These are phyloP conservation scores for Curvularia hawaiiensis DNA, from an alignment of 2,329 filamentous ascomycete species.

Conservation along the genomic window DNA sequence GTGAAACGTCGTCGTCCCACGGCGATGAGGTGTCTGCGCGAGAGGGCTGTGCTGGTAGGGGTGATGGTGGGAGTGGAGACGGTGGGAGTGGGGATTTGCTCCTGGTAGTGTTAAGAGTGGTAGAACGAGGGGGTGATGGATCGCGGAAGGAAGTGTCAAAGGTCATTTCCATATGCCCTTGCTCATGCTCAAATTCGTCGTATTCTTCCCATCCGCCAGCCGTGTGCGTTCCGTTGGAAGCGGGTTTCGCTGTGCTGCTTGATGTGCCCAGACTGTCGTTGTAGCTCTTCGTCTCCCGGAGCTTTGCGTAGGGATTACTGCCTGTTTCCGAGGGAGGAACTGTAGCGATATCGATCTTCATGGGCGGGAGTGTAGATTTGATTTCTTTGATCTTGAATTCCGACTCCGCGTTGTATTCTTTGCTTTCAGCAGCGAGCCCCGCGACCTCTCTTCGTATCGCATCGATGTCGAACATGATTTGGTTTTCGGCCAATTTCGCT, in stretches of 20 bases:
- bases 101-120: conserved; percentile 13
- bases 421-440: conserved; percentile 74
- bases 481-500: conserved; percentile 59
- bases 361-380: conserved; percentile 85
- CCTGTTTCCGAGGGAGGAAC: conserved; percentile 22
- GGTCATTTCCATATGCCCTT: conserved; percentile 49
- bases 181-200: conserved; percentile 41
- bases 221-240: conserved; percentile 23
- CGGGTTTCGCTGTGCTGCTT: conserved; percentile 14
- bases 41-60: conserved; percentile 1
- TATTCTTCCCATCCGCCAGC: conserved; percentile 39
- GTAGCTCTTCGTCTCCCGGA: conserved; percentile 50
- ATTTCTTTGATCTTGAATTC: conserved; percentile 75
- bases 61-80: not conserved
- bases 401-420: conserved; percentile 33
- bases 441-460: conserved; percentile 75
- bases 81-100: not conserved
- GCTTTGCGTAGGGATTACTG: conserved; percentile 27
- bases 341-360: conserved; percentile 67
- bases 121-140: conserved; percentile 14
- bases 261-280: conserved; percentile 42
- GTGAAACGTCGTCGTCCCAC: conserved; percentile 7
- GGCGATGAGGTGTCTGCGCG: conserved; percentile 16
- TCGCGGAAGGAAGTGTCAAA: conserved; percentile 50
- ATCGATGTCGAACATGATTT: conserved; percentile 91